A percentile compares a stretch with the other conserved stretches of the same genome.
phyloP scores from a whole-genome alignment of 306 rosid genomes.

The Cicer chorassanicum region DNA sequence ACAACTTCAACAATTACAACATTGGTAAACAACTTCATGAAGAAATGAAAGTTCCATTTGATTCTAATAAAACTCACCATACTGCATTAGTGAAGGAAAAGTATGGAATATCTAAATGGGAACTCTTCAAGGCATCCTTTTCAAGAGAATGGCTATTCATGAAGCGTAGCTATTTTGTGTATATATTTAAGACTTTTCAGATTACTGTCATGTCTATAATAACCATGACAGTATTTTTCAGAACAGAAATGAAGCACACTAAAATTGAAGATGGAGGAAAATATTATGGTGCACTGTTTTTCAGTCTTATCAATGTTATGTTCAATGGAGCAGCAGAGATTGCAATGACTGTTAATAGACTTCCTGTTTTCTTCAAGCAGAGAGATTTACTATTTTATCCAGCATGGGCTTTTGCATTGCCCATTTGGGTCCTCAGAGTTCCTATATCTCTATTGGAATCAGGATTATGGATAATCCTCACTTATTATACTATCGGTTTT shows the following conservation, averaged over 20 bases:
- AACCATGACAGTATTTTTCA: slow-evolving; percentile 63
- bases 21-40: slow-evolving; percentile 48
- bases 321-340: slow-evolving; percentile 73
- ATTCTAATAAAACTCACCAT: slow-evolving; percentile 47
- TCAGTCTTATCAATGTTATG: slow-evolving; percentile 69
- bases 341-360: slow-evolving; percentile 60
- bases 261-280: slow-evolving; percentile 63
- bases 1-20: slow-evolving; percentile 48
- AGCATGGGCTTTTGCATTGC: slow-evolving; percentile 74
- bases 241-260: slow-evolving; percentile 65
- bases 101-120: slow-evolving; percentile 67
- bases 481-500: slow-evolving; percentile 74
- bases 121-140: slow-evolving; percentile 71
- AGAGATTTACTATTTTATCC: slow-evolving; percentile 70
- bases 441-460: slow-evolving; percentile 72
- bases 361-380: slow-evolving; percentile 72
- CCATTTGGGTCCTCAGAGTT: slow-evolving; percentile 64
- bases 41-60: slow-evolving; percentile 56
- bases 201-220: slow-evolving; percentile 57
- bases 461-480: slow-evolving; percentile 63
- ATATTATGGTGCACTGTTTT: slow-evolving; percentile 64
- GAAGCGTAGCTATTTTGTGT: slow-evolving; percentile 64
- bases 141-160: slow-evolving; percentile 73
- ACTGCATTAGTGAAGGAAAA: slow-evolving; percentile 61
- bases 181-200: slow-evolving; percentile 70